These are phyloP conservation scores for Aspergillus thermomutatus DNA, from an alignment of 2,329 filamentous ascomycete genomes.

Conservation along the genomic window DNA sequence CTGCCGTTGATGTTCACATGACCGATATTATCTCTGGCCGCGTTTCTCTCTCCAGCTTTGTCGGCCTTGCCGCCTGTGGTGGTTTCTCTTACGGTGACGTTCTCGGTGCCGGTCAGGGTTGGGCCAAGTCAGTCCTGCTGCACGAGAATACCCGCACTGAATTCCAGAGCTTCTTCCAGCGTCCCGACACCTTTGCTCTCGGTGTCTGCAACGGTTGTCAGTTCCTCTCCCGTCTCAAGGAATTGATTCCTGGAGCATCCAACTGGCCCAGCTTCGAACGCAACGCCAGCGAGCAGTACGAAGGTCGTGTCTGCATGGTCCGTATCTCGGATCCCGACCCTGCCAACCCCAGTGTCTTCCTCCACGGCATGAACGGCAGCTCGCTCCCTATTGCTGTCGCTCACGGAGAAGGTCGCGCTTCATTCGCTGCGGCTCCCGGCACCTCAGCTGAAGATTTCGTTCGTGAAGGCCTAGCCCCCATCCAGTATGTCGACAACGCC, in stretches of 20 bases:
- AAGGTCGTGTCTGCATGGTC: slow-evolving; percentile 83
- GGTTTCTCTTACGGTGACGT: slow-evolving; percentile 95
- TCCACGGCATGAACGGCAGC: slow-evolving; percentile 81
- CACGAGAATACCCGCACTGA: slow-evolving; percentile 72
- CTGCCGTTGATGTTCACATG: slow-evolving; percentile 94
- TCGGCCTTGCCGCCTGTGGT: slow-evolving; percentile 88
- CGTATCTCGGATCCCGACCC: slow-evolving; percentile 64
- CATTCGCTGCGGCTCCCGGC: slow-evolving; percentile 56
- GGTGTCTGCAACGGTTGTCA: slow-evolving; percentile 98
- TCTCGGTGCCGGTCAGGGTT: slow-evolving; percentile 91
- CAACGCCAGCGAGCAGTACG: slow-evolving; percentile 85
- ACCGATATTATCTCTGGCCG: slow-evolving; percentile 78
- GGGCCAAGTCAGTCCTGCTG: slow-evolving; percentile 89
- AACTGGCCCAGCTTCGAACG: slow-evolving; percentile 84
- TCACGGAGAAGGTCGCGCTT: slow-evolving; percentile 85
- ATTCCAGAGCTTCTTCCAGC: slow-evolving; percentile 81
- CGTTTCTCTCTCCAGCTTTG: slow-evolving; percentile 76
- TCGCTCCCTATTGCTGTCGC: slow-evolving; percentile 81
- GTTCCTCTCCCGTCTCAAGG: slow-evolving; percentile 79
- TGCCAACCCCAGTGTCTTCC: slow-evolving; percentile 69
- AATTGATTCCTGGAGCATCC: slow-evolving; percentile 77
- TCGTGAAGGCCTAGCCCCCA: slow-evolving; percentile 65
- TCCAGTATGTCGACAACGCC: slow-evolving; percentile 84
- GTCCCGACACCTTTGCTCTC: slow-evolving; percentile 84
- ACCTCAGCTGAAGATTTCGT: slow-evolving; percentile 51